Base-by-base conservation (phyloP, 192 early-diverging fungal species). In the Podochytrium sp. region DNA sequence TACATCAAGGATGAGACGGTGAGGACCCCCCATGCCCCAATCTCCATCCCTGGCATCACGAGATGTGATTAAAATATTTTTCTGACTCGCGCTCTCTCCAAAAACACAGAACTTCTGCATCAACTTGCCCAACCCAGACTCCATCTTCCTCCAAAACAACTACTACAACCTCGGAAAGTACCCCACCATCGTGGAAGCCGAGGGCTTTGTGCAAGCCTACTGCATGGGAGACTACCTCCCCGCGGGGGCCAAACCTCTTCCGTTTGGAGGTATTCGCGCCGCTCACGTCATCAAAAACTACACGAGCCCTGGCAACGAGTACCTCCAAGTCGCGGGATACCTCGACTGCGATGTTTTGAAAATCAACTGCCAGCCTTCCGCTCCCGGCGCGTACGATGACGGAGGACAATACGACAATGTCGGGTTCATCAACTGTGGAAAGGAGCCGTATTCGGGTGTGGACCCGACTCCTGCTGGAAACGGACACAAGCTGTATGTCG, bases 381-480 rank as follows among this genome's bases (percentile, higher is more conserved):
- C 47, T 16, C 67, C 67, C 6, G 67, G 67, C 27, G 69, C 32
- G 5, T 61, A 59, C 42, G 72, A 74, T 51, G 65, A 67, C 32
- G 65, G 30, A 7, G 66, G 67, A 33, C 65, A 52, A 71, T 56
- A 70, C 40, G 74, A 79, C 61, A 39, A 66, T n/a, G 74, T 53
- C 7, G 25, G 67, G 7, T 79, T 59, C 68, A 14, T 55, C 12
- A 37, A 42, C 55, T 79, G 74, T 51, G 78, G 78, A 12, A 77
- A 79, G 59, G 77, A 78, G 38, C 77, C 77, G 12, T 78, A 78
- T 49, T 78, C 77, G 2, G 74, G 77, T 4, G 30, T 38, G 30
- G 76, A 76, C 35, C 5, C 35, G 3, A 27, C n/a, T 7, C 16
- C 69, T 16, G 25, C 4, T 30, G 55, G 38, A 39, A 71, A 71